Percentiles rank a stretch among this genome's conserved stretches.
Conservation (phyloP, 331 rosid species). For the Malus hybrid region DNA sequence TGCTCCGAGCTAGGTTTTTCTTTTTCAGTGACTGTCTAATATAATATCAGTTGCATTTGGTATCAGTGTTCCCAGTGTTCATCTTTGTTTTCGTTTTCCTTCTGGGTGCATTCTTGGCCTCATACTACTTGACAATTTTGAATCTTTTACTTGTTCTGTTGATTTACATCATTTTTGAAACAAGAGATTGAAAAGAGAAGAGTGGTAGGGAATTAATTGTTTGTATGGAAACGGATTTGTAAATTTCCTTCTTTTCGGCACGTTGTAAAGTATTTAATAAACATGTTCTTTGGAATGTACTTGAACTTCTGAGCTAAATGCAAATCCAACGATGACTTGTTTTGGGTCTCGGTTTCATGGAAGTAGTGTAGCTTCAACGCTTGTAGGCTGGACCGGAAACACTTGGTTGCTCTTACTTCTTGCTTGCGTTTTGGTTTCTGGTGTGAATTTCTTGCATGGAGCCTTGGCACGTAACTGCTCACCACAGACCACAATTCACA, state of each 20-base stretch:
- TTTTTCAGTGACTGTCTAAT: not conserved
- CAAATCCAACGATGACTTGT: not conserved
- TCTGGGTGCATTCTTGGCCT: not conserved
- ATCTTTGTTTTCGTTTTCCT: not conserved
- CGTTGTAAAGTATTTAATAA: not conserved
- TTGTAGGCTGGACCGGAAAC: not conserved
- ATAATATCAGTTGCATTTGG: not conserved
- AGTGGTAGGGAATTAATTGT: not conserved
- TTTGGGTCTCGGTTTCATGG: not conserved
- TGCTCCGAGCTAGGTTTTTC: constrained; percentile 13
- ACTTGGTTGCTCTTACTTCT: not conserved
- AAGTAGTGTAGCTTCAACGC: not conserved
- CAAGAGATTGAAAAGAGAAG: not conserved
- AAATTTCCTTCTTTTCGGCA: not conserved
- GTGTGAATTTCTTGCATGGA: not conserved
- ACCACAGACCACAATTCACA: not conserved
- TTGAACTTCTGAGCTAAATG: not conserved
- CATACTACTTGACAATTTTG: not conserved
- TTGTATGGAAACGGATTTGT: not conserved
- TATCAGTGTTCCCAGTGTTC: not conserved
- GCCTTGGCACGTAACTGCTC: not conserved
- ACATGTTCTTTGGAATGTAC: not conserved
- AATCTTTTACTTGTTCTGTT: not conserved
- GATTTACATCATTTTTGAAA: not conserved
- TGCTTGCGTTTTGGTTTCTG: not conserved